Percentiles rank a stretch among this genome's conserved stretches.
phyloP scores from a whole-genome alignment of 192 early-diverging fungal genomes.

The Endogone sp. region DNA sequence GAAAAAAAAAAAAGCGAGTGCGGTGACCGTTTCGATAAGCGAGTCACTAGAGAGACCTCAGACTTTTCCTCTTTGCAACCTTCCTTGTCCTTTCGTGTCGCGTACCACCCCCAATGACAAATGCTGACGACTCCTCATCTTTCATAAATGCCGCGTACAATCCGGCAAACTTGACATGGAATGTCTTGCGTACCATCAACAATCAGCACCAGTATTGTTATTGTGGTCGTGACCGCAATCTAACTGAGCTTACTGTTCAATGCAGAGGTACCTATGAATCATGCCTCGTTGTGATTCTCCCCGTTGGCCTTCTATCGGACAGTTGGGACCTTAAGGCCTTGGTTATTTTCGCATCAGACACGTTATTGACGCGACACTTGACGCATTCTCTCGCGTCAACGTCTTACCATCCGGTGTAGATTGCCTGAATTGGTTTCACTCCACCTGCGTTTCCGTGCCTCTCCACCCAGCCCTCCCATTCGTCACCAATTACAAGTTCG shows the following conservation, averaged over 20 bases:
- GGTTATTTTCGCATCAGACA: no score
- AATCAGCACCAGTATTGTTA: slow-evolving; percentile 63
- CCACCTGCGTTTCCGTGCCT: slow-evolving; percentile 38
- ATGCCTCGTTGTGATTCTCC: not conserved
- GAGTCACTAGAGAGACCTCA: no score
- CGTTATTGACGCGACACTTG: no score
- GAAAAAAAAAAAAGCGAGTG: not conserved
- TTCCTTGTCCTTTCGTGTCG: not conserved
- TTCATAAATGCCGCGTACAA: slow-evolving; percentile 14
- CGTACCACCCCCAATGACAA: not conserved
- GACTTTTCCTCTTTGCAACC: no score
- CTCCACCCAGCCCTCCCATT: slow-evolving; percentile 48
- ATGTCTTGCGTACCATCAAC: slow-evolving; percentile 56
- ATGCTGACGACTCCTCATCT: slow-evolving; percentile 1
- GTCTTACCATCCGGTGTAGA: slow-evolving; percentile 15
- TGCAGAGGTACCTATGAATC: slow-evolving; percentile 41
- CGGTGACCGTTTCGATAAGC: no score
- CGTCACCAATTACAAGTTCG: slow-evolving; percentile 60
- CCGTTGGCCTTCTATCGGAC: no score
- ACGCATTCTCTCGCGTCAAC: not conserved
- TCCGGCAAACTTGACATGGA: slow-evolving; percentile 41
- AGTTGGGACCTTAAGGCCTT: no score
- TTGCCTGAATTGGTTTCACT: slow-evolving; percentile 67
- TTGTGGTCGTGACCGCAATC: slow-evolving; percentile 56
- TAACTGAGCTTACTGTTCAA: slow-evolving; percentile 51